Conservation (phyloP, 1,284 basidiomycete genomes). For the Exsudoporus floridanus region DNA sequence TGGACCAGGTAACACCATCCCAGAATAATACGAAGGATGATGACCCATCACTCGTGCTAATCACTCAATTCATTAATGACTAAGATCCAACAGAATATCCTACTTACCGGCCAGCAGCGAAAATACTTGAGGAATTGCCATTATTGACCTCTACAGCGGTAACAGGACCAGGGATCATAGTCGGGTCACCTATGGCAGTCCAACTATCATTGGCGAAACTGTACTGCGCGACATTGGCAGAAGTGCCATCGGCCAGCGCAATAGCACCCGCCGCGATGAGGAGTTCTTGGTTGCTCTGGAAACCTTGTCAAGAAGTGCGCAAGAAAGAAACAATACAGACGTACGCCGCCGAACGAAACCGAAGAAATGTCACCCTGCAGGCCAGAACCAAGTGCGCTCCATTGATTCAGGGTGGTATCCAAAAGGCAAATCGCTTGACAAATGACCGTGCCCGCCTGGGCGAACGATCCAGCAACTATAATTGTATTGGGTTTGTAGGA, state of each 20-base stretch:
- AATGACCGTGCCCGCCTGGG: conserved; percentile 69
- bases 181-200: conserved; percentile 65
- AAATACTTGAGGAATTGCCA: conserved; percentile 80
- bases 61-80: conserved; percentile 3
- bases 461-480: conserved; percentile 85
- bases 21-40: conserved; percentile 78
- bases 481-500: conserved; percentile 62
- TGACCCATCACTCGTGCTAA: conserved; percentile 54
- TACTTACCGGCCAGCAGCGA: conserved; percentile 81
- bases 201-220: conserved; percentile 71
- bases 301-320: conserved; percentile 2
- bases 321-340: conserved; percentile 31
- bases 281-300: conserved; percentile 58
- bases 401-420: conserved; percentile 67
- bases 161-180: conserved; percentile 82
- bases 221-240: conserved; percentile 72
- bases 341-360: conserved; percentile 78
- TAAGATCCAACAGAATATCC: not conserved
- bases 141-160: conserved; percentile 87
- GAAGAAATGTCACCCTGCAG: conserved; percentile 80
- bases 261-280: conserved; percentile 79
- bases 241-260: conserved; percentile 52
- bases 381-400: conserved; percentile 81
- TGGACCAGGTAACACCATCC: conserved; percentile 76
- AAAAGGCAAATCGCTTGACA: conserved; percentile 85